Conservation (phyloP, 257 asterid genomes). For the Sherardia arvensis region DNA sequence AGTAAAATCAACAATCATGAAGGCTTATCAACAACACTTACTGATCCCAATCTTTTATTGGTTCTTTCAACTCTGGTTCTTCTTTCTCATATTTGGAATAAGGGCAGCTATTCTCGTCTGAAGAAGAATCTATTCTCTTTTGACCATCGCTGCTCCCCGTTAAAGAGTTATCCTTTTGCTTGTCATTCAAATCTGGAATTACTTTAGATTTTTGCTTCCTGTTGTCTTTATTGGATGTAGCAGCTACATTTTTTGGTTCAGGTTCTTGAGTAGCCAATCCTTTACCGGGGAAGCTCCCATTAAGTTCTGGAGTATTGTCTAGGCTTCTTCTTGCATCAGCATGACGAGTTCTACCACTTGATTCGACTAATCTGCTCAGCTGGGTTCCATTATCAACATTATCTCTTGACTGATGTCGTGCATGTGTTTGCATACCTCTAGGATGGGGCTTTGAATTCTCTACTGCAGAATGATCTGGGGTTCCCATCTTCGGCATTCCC, state of each 20-base stretch:
- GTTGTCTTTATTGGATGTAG: slow-evolving; percentile 38
- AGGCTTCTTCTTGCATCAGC: slow-evolving; percentile 32
- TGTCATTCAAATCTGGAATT: slow-evolving; percentile 42
- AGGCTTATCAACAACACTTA: slow-evolving; percentile 32
- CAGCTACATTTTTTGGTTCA: slow-evolving; percentile 35
- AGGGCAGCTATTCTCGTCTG: slow-evolving; percentile 52
- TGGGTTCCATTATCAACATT: slow-evolving; percentile 39
- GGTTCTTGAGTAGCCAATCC: slow-evolving; percentile 31
- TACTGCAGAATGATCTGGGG: slow-evolving; percentile 34
- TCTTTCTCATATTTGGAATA: slow-evolving; percentile 76
- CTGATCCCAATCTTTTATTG: slow-evolving; percentile 66
- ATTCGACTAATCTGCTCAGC: slow-evolving; percentile 30
- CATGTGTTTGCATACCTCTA: slow-evolving; percentile 35
- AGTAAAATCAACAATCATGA: slow-evolving; percentile 1
- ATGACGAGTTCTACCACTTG: slow-evolving; percentile 35
- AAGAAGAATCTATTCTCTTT: slow-evolving; percentile 50
- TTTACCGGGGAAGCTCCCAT: slow-evolving; percentile 41
- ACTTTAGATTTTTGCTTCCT: slow-evolving; percentile 45
- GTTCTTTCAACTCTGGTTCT: slow-evolving; percentile 76
- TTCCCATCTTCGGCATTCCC: slow-evolving; percentile 46
- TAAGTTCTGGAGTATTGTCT: slow-evolving; percentile 29
- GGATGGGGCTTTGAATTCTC: slow-evolving; percentile 45
- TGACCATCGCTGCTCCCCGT: slow-evolving; percentile 46
- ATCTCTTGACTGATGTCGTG: slow-evolving; percentile 37
- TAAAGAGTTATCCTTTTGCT: slow-evolving; percentile 44